phyloP scores from a whole-genome alignment of 2,329 filamentous ascomycete species.

The Alternaria solani region DNA sequence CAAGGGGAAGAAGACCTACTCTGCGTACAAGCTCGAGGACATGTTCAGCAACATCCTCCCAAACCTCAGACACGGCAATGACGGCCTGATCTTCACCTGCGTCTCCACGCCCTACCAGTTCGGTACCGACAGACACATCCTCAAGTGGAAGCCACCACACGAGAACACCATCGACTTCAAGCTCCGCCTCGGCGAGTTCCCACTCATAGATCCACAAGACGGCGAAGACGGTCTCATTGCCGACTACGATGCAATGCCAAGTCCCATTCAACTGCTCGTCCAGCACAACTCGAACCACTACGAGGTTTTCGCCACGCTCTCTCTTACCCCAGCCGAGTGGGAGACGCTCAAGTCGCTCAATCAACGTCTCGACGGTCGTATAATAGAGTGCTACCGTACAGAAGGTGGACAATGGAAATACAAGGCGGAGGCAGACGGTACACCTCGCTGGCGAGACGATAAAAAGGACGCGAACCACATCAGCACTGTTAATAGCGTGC shows the following conservation, averaged over 20 bases:
- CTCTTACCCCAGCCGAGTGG: constrained; percentile 82
- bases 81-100: constrained; percentile 98
- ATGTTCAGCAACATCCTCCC: constrained; percentile 92
- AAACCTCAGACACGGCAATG: constrained; percentile 87
- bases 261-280: constrained; percentile 72
- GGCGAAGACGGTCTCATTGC: constrained; percentile 69
- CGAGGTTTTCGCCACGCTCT: constrained; percentile 69
- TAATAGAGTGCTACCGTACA: constrained; percentile 91
- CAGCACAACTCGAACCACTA: constrained; percentile 72
- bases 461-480: constrained; percentile 92
- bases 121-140: constrained; percentile 90
- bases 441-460: constrained; percentile 87
- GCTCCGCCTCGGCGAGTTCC: constrained; percentile 76
- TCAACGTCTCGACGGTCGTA: constrained; percentile 81
- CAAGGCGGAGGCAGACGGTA: constrained; percentile 57
- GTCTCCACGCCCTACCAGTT: constrained; percentile 83
- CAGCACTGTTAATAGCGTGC: constrained; percentile 81
- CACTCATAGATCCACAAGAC: constrained; percentile 72
- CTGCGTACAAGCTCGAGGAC: constrained; percentile 76
- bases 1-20: constrained; percentile 87
- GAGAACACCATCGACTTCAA: constrained; percentile 97
- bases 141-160: constrained; percentile 96
- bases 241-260: constrained; percentile 83
- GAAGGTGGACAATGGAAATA: constrained; percentile 79
- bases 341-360: constrained; percentile 76